phyloP scores from a whole-genome alignment of 108 stramenopile species.

The Stephanodiscus triporus region DNA sequence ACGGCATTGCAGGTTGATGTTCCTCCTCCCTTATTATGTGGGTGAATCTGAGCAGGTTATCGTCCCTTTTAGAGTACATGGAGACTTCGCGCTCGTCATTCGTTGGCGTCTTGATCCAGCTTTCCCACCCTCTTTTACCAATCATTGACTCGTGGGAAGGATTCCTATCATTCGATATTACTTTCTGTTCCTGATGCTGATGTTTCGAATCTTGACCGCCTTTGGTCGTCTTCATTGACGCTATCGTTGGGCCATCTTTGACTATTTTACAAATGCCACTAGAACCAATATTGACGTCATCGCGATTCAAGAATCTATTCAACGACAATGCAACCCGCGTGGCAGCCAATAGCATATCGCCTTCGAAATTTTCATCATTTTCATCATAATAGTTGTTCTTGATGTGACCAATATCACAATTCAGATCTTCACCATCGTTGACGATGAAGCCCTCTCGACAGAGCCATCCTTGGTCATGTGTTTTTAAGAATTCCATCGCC shows the following conservation, averaged over 20 bases:
- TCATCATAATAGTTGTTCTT: neutral
- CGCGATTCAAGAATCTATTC: neutral
- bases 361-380: neutral
- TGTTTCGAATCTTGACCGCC: neutral
- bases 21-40: neutral
- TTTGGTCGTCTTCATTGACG: neutral
- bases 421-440: neutral
- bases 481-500: neutral
- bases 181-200: no score
- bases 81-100: neutral
- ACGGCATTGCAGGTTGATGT: neutral
- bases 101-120: neutral
- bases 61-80: neutral
- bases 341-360: neutral
- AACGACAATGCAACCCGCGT: neutral
- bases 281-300: neutral
- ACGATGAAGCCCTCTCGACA: neutral
- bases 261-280: no score
- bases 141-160: neutral
- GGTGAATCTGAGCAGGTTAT: neutral
- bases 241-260: neutral
- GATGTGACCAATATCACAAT: neutral
- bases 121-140: neutral
- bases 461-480: neutral
- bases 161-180: neutral